Evolutionary conservation across 768 basidiomycete genomes (phyloP).

Genomic region (Auriscalpium vulgare): DNA sequence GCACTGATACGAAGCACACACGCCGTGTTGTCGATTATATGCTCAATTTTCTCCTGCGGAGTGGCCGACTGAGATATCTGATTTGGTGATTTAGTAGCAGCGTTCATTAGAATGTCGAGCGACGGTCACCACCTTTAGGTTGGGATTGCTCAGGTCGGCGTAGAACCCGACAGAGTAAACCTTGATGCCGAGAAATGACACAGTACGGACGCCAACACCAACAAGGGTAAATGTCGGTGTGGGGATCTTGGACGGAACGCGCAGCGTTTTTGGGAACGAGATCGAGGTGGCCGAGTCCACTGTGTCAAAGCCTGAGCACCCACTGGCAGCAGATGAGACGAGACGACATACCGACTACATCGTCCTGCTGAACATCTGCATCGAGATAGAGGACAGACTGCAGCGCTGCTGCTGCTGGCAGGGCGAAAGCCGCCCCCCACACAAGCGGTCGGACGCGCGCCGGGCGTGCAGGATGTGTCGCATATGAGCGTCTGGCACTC

Average conservation of each 20-base stretch:
- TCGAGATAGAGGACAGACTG: conserved; percentile 30
- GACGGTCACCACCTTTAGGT: conserved; percentile 37
- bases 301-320: conserved; percentile 18
- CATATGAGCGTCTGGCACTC: background rate
- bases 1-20: conserved; percentile 71
- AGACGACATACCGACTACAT: conserved; percentile 9
- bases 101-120: conserved; percentile 5
- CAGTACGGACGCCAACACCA: conserved; percentile 81
- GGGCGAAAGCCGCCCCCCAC: background rate
- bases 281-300: conserved; percentile 73
- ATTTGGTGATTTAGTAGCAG: background rate
- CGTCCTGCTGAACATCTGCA: conserved; percentile 20
- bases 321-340: background rate
- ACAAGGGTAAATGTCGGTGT: conserved; percentile 61
- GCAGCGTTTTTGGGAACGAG: conserved; percentile 59
- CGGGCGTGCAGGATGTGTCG: background rate
- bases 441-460: background rate
- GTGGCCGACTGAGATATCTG: conserved; percentile 50
- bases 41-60: conserved; percentile 61
- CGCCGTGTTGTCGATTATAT: conserved; percentile 58
- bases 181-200: conserved; percentile 81
- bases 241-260: conserved; percentile 54
- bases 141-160: conserved; percentile 65
- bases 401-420: background rate
- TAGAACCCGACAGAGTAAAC: conserved; percentile 92